phyloP scores from a whole-genome alignment of 2,329 filamentous ascomycete genomes.

The Sporothrix luriei region DNA sequence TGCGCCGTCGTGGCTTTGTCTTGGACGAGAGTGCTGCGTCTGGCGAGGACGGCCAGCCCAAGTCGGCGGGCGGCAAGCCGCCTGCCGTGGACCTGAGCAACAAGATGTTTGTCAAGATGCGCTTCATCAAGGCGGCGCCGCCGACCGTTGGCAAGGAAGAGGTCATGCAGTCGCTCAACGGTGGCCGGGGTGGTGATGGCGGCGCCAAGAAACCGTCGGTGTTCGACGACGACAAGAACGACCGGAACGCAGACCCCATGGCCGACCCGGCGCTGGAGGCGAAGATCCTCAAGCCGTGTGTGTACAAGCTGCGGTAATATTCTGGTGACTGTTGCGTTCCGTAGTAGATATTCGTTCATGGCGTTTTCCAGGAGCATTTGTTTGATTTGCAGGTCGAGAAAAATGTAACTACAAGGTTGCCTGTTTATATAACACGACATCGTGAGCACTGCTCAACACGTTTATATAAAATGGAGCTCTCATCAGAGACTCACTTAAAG shows the following conservation, averaged over 20 bases:
- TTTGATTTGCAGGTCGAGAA: no score
- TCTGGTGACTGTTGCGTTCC: no score
- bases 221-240: conserved; percentile 62
- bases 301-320: conserved; percentile 82
- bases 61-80: conserved; percentile 43
- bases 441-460: no score
- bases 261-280: conserved; percentile 63
- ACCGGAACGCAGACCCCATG: conserved; percentile 57
- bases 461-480: no score
- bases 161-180: conserved; percentile 38
- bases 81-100: conserved; percentile 77
- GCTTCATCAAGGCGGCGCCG: conserved; percentile 81
- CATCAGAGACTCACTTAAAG: neutral
- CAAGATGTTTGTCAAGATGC: conserved; percentile 98
- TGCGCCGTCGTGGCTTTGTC: conserved; percentile 80
- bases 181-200: conserved; percentile 21
- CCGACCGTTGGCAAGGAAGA: conserved; percentile 76
- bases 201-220: conserved; percentile 52
- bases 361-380: neutral
- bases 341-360: neutral
- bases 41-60: conserved; percentile 49
- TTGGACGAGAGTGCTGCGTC: conserved; percentile 54
- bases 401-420: no score
- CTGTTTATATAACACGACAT: no score
- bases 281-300: conserved; percentile 81